Evolutionary conservation across 2,329 filamentous ascomycete species (phyloP), one percentile per base, ranked within the genome.

Genomic region (Apiospora koreana): DNA sequence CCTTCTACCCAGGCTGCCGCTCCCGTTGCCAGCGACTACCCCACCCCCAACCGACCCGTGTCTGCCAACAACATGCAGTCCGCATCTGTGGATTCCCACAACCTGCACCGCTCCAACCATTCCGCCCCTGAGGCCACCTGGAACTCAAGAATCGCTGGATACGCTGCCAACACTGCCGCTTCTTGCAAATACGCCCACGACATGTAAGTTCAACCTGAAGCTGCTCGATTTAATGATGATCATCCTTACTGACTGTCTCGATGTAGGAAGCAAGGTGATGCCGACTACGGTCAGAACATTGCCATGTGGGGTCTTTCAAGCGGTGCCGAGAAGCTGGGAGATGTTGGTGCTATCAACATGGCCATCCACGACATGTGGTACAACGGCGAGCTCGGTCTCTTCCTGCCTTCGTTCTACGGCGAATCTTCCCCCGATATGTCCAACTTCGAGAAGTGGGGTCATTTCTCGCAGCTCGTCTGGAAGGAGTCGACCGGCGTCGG

Each of bases 211-310:
- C n/a, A n/a, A 25, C 58, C 23, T 65, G 6, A 16, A 5, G 14
- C 28, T 54, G 41, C 9, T 66, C 41, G 42, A 7, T n/a, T n/a
- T 35, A 18, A 10, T 0, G 38, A 14, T n/a, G 28, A 68, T 12
- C 25, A 2, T 10, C 21, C n/a, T 31, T 50, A 48, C 81, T 86
- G 72, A 86, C 76, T 71, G 43, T 21, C n/a, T 3, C 71, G 10
- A 25, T 66, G 54, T 71, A 75, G 90, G 87, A 76, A 80, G 83
- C 83, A 87, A 65, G 88, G 88, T 72, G 86, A 84, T 67, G 89
- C 89, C 69, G 86, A 87, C 62, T 97, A 96, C 78, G 96, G 96
- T 73, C 96, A 99, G 85, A 99, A 98, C 87, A 91, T 98, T 71
- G 95, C 93, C 78, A 91, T 91, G 75, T 86, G 81, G 79, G 81